phyloP scores from a whole-genome alignment of 148 eudicot species.

The Cornus florida region DNA sequence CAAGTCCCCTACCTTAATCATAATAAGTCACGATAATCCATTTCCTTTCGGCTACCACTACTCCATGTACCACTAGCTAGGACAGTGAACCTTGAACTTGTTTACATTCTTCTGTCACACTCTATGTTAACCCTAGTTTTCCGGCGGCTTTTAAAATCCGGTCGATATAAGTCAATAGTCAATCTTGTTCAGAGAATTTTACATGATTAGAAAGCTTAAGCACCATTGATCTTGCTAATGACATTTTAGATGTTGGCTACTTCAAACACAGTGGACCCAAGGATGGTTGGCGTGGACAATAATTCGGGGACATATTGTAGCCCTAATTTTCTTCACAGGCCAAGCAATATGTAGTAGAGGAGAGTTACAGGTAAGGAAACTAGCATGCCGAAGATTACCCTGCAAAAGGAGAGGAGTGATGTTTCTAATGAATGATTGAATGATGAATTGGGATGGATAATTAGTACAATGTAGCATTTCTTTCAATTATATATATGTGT shows the following conservation, averaged over 20 bases:
- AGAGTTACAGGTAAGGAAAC: conserved; percentile 33
- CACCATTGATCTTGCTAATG: conserved; percentile 1
- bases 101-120: background rate
- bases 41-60: conserved; percentile 22
- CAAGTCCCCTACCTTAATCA: conserved; percentile 4
- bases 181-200: background rate
- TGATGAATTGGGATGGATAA: too few relatives aligned
- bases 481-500: too few relatives aligned
- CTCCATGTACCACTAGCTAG: background rate
- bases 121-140: background rate
- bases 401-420: conserved; percentile 11
- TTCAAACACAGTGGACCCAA: background rate
- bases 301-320: background rate
- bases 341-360: conserved; percentile 30
- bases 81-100: background rate
- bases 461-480: too few relatives aligned
- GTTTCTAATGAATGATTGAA: too few relatives aligned
- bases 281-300: background rate
- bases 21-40: conserved; percentile 10
- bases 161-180: background rate
- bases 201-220: background rate
- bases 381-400: conserved; percentile 46
- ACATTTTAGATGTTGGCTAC: background rate
- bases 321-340: conserved; percentile 15
- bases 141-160: background rate